Evolutionary conservation across 495 filamentous ascomycete genomes (phyloP).

Genomic region (Aspergillus affinis): DNA sequence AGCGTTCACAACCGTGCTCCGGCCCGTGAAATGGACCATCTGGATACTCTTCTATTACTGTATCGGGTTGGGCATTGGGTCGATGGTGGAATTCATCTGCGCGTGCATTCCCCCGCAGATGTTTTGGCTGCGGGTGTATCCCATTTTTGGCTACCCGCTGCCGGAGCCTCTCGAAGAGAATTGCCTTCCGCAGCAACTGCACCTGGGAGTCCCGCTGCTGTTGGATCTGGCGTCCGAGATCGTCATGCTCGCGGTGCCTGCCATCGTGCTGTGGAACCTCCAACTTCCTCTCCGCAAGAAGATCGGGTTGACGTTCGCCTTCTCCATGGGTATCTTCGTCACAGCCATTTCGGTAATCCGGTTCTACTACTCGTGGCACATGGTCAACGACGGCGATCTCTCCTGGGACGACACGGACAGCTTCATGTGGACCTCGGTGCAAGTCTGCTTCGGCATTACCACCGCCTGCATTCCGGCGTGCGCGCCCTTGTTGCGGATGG

Average conservation of each 20-base stretch:
- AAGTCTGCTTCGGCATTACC: background rate
- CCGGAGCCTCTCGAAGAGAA: background rate
- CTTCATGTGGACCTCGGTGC: background rate
- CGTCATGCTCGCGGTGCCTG: background rate
- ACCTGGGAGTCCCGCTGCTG: background rate
- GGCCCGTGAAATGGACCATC: background rate
- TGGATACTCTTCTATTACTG: background rate
- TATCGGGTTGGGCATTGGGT: background rate
- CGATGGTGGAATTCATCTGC: background rate
- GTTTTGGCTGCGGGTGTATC: background rate
- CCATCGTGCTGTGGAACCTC: background rate
- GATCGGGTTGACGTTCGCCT: background rate
- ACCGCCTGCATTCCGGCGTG: background rate
- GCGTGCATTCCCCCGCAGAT: background rate
- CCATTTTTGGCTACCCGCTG: background rate
- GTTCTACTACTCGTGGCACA: background rate
- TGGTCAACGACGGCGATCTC: background rate
- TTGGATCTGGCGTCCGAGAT: background rate
- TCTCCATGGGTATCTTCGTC: background rate
- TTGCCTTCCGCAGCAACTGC: background rate
- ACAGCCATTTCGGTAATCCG: background rate
- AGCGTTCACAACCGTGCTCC: background rate
- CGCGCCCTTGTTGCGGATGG: background rate
- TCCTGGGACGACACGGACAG: background rate
- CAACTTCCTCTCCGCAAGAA: background rate